These are phyloP conservation scores for Lyophyllum shimeji DNA, from an alignment of 768 basidiomycete species.

Conservation along the genomic window DNA sequence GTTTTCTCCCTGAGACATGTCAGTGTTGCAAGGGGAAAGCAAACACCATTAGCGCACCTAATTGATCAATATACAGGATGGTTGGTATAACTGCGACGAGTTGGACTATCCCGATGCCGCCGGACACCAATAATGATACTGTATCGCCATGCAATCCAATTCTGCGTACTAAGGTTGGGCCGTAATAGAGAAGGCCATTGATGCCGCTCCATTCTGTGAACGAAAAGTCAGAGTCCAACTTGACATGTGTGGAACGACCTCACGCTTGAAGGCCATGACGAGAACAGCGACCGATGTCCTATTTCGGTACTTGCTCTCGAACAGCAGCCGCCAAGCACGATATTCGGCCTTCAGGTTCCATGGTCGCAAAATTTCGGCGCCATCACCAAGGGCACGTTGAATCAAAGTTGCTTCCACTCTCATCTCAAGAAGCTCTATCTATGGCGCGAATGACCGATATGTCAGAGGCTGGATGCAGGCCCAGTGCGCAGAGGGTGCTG, in stretches of 20 bases:
- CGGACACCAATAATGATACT: slow-evolving; percentile 63
- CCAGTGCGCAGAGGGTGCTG: not conserved
- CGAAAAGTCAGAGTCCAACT: not conserved
- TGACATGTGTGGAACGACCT: slow-evolving; percentile 20
- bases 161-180: slow-evolving; percentile 65
- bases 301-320: slow-evolving; percentile 49
- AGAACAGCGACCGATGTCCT: slow-evolving; percentile 70
- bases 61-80: slow-evolving; percentile 67
- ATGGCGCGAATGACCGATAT: not conserved
- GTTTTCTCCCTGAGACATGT: slow-evolving; percentile 52
- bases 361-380: slow-evolving; percentile 2
- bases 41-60: slow-evolving; percentile 40
- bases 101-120: slow-evolving; percentile 79
- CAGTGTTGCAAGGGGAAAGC: not conserved
- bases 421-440: slow-evolving; percentile 82
- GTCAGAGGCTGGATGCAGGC: not conserved
- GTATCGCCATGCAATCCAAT: slow-evolving; percentile 66
- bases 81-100: slow-evolving; percentile 75
- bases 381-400: slow-evolving; percentile 30
- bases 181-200: slow-evolving; percentile 82
- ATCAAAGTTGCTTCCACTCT: slow-evolving; percentile 61
- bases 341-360: slow-evolving; percentile 33
- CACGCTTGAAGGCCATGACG: slow-evolving; percentile 85
- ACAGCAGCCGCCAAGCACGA: slow-evolving; percentile 55
- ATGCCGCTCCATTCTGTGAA: slow-evolving; percentile 82